Base-by-base conservation (phyloP, 805 yeast genomes). In the Candida tallmaniae region DNA sequence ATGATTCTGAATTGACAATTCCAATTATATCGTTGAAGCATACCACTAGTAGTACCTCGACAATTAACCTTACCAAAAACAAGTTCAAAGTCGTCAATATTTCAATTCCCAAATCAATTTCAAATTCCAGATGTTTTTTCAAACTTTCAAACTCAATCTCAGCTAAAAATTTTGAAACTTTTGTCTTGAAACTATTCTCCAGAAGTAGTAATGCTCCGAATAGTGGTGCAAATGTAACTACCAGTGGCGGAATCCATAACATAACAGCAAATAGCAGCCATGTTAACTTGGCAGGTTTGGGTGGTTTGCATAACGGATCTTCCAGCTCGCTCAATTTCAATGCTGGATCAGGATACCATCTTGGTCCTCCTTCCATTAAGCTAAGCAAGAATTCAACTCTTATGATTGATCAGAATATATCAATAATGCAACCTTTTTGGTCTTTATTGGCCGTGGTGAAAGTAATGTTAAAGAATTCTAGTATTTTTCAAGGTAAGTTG, bases 391-490 rank as follows among this genome's bases (percentile, higher is more conserved):
- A 34, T 32, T 40, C 44, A 1, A 41, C 44, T 2, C 27, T 40
- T 9, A 40, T 43, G 6, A 31, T 40, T 24, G 41, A 43, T 23
- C 39, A 35, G 26, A 40, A 34, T 19, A 18, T 36, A 10, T 38
- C 44, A n/a, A 33, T 40, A 10, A 18, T 41, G 3, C 72, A 66
- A 42, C 71, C 72, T 8, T 52, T 66, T 27, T 66, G 73, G 73
- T 56, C 67, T 1, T 47, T 65, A 38, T 39, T 66, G 12, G 71
- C 73, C 2, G 70, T 67, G 0, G 42, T 54, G 16, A 65, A 63
- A 30, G 51, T 63, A 6, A 42, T 65, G 5, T 27, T 51, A 11
- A 44, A 41, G 17, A 46, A 48, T 18, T 61, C 68, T 1, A 41
- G 42, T 12, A 44, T 58, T 5, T 65, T 66, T 29, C 49, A 54